Base-by-base conservation (phyloP, 139 green algal species). In the Haematococcus sp. region DNA sequence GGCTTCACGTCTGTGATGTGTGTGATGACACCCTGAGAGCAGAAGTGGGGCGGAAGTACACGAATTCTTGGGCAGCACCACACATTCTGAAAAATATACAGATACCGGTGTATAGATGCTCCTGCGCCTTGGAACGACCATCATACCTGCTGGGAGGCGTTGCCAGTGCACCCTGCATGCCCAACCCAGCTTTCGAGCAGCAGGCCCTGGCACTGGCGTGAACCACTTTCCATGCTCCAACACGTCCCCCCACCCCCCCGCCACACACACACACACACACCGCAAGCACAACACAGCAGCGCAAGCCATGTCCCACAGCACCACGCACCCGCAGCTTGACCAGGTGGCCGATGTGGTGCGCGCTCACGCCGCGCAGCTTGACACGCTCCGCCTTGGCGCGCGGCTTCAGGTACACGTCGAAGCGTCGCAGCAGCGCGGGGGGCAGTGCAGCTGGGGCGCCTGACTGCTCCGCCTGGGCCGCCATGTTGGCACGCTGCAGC, bases 1-100 rank as follows among this genome's bases (percentile, higher is more conserved):
- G 95, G 95, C 76, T 96, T 95, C 33, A 99, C 95, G 69, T 99
- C 95, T 4, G 87, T 94, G 20, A 95, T 85, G 49, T 96, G 86
- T 0, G 93, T 97, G 19, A 98, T 86, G 1, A 98, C 92, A 34
- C 95, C 95, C 84, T 94, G 86, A 35, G 32, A 17, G n/a, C n/a
- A n/a, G n/a, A n/a, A n/a, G n/a, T n/a, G n/a, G n/a, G n/a, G n/a
- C n/a, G n/a, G n/a, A 15, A n/a, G n/a, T n/a, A n/a, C n/a, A n/a
- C n/a, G n/a, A n/a, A n/a, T n/a, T n/a, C n/a, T n/a, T n/a, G n/a
- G n/a, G n/a, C n/a, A n/a, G n/a, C 20, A 33, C 23, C 17, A 28
- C 23, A 28, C 23, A n/a, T n/a, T n/a, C n/a, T n/a, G n/a, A n/a
- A n/a, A n/a, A n/a, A n/a, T n/a, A n/a, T n/a, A n/a, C n/a, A n/a